phyloP scores from a whole-genome alignment of 78 protist species.

The Speleostelium caveatum region DNA sequence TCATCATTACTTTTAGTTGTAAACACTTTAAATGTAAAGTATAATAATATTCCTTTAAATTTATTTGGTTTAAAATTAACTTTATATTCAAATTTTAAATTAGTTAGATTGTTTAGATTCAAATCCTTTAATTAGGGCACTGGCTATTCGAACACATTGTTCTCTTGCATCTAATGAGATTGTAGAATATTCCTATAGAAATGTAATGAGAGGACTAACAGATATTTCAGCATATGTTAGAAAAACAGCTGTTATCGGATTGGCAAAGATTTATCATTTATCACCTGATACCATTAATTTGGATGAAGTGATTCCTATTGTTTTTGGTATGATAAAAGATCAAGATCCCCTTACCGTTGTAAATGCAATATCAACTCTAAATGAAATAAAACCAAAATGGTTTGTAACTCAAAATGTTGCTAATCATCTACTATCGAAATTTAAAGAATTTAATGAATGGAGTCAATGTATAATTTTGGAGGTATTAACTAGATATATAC shows the following conservation, averaged over 20 bases:
- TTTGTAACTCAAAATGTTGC: conserved; percentile 46
- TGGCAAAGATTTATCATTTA: conserved; percentile 82
- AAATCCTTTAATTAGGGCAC: conserved; percentile 96
- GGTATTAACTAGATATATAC: conserved; percentile 28
- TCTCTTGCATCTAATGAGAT: conserved; percentile 46
- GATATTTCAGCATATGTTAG: conserved; percentile 95
- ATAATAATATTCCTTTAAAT: no score
- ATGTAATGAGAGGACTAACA: conserved; percentile 66
- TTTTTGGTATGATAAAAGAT: conserved; percentile 87
- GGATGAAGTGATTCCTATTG: conserved; percentile 42
- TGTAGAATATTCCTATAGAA: conserved; percentile 89
- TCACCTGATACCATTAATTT: conserved; percentile 2
- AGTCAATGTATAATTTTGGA: conserved; percentile 75
- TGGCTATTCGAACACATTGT: conserved; percentile 92
- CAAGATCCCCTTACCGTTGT: conserved; percentile 84
- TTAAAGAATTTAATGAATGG: conserved; percentile 93
- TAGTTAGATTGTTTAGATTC: conserved; percentile 90
- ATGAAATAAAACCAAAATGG: conserved; percentile 91
- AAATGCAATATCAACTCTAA: conserved; percentile 85
- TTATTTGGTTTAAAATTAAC: background rate
- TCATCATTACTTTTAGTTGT: conserved; percentile 40
- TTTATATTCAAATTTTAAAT: background rate
- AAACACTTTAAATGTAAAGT: conserved; percentile 38
- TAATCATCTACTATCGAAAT: conserved; percentile 66
- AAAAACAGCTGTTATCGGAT: conserved; percentile 92